Evolutionary conservation across 805 yeast genomes (phyloP).

Genomic region (Pichia membranifaciens): DNA sequence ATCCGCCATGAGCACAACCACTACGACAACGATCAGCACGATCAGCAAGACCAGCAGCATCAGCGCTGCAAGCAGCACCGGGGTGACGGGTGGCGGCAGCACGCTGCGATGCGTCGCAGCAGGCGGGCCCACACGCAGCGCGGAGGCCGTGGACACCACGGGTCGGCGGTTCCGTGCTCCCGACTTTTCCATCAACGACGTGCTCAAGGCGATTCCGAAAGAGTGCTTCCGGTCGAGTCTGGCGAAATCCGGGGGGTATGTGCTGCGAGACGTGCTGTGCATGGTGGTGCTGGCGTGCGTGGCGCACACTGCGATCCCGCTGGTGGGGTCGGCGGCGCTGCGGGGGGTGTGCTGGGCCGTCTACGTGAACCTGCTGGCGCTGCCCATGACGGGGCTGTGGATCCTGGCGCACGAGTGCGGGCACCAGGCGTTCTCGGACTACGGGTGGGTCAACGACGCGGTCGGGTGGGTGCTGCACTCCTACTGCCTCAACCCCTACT

Average conservation of each 20-base stretch:
- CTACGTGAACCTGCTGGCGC: constrained; percentile 38
- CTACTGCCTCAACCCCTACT: constrained; percentile 51
- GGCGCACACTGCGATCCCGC: too few relatives aligned
- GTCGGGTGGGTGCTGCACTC: constrained; percentile 61
- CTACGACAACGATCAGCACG: neutral
- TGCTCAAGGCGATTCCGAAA: constrained; percentile 52
- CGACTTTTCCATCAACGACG: constrained; percentile 55
- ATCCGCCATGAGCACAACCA: too few relatives aligned
- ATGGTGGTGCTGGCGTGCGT: constrained; percentile 38
- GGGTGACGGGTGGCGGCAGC: constrained; percentile 4
- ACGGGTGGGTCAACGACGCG: constrained; percentile 44
- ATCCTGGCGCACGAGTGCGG: constrained; percentile 63
- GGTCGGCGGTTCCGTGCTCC: constrained; percentile 56
- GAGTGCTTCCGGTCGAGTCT: constrained; percentile 54
- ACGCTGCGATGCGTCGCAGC: too few relatives aligned
- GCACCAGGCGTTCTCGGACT: constrained; percentile 56
- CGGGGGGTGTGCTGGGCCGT: constrained; percentile 39
- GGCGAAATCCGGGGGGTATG: constrained; percentile 44
- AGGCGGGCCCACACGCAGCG: too few relatives aligned
- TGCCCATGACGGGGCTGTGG: constrained; percentile 55
- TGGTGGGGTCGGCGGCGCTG: too few relatives aligned
- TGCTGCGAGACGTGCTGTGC: constrained; percentile 44
- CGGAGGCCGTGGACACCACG: constrained; percentile 45
- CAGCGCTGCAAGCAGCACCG: neutral
- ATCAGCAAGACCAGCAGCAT: neutral